Percentiles rank a stretch among this genome's conserved stretches.
phyloP scores from a whole-genome alignment of 306 rosid species.

The Lithocarpus polystachyus region DNA sequence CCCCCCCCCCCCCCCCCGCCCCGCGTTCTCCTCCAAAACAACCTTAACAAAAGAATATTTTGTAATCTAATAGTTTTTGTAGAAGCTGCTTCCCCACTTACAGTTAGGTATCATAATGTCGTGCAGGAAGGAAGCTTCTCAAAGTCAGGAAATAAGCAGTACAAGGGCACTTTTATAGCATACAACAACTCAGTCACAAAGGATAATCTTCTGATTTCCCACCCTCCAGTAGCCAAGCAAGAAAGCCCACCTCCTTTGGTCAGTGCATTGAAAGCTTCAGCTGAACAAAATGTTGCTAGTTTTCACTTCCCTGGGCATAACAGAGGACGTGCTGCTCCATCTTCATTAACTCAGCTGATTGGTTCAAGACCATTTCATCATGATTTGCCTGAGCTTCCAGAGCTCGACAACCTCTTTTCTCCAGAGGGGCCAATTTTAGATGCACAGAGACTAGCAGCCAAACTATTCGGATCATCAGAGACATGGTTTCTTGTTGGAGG shows the following conservation, averaged over 20 bases:
- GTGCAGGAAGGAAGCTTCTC: conserved; percentile 36
- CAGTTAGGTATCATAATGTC: background rate
- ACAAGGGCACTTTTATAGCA: conserved; percentile 12
- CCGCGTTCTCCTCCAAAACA: too few species aligned
- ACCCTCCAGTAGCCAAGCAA: conserved; percentile 18
- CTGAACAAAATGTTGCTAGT: conserved; percentile 53
- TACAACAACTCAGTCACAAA: conserved; percentile 9
- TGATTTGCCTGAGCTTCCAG: conserved; percentile 79
- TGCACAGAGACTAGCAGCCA: conserved; percentile 78
- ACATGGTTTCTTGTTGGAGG: conserved; percentile 98
- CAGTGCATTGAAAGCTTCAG: conserved; percentile 65
- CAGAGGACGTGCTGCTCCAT: conserved; percentile 85
- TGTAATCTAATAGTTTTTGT: background rate
- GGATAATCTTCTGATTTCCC: conserved; percentile 11
- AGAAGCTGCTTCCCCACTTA: background rate
- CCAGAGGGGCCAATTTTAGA: conserved; percentile 77
- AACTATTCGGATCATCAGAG: conserved; percentile 66
- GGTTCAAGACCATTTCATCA: conserved; percentile 61
- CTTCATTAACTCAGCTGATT: conserved; percentile 58
- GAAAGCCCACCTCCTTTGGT: conserved; percentile 54
- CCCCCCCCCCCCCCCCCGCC: too few species aligned
- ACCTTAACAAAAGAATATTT: background rate
- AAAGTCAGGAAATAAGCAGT: conserved; percentile 3
- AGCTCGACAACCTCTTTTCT: conserved; percentile 76
- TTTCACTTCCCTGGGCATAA: conserved; percentile 97